Conservation (phyloP, 352 stramenopile species). For the Globisporangium radiosum region DNA sequence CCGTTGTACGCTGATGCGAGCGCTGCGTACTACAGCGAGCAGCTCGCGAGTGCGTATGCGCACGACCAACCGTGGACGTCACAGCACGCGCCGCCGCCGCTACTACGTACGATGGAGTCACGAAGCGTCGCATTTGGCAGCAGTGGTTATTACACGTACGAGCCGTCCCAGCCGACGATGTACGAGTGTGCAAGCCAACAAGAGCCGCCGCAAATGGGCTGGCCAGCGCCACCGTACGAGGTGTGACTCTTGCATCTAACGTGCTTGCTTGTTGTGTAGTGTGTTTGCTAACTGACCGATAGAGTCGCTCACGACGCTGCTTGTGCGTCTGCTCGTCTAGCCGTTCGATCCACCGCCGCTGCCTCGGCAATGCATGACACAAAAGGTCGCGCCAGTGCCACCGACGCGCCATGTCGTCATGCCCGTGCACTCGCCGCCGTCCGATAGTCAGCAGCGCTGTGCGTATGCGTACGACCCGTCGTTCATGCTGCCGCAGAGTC, state of each 20-base stretch:
- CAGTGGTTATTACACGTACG: neutral
- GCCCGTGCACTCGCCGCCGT: conserved; percentile 12
- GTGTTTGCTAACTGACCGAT: neutral
- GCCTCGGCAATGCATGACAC: conserved; percentile 3
- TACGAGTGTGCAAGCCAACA: conserved; percentile 2
- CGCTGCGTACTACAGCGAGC: conserved; percentile 4
- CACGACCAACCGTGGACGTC: conserved; percentile 9
- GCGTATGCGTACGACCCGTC: conserved; percentile 4
- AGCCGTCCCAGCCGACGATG: neutral
- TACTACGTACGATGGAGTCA: no score
- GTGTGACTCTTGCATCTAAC: neutral
- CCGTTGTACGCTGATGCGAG: conserved; percentile 9
- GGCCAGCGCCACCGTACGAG: conserved; percentile 6
- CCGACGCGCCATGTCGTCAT: conserved; percentile 4
- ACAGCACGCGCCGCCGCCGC: neutral
- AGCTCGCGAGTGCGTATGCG: conserved; percentile 1
- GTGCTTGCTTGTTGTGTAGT: neutral
- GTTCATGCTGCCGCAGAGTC: conserved; percentile 7
- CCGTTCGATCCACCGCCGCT: conserved; percentile 1
- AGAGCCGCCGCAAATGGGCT: conserved; percentile 1
- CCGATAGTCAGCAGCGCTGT: neutral
- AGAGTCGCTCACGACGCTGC: no score
- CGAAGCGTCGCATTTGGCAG: neutral
- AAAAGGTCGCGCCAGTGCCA: conserved; percentile 10
- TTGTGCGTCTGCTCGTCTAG: neutral